Conservation (phyloP, 2,329 filamentous ascomycete genomes). For the Diaporthe sp. region DNA sequence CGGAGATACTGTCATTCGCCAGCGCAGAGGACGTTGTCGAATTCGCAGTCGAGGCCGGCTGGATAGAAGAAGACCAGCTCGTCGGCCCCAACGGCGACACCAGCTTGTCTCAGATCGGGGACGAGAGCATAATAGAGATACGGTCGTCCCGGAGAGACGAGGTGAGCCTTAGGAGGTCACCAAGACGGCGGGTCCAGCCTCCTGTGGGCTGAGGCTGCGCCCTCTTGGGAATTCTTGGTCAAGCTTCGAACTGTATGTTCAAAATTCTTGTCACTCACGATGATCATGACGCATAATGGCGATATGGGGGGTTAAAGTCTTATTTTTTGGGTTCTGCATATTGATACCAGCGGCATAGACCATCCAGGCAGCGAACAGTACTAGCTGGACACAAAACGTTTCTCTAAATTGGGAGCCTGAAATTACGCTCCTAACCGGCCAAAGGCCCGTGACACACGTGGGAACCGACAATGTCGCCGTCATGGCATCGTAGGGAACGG, state of each 20-base stretch:
- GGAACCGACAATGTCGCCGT: neutral
- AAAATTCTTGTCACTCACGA: neutral
- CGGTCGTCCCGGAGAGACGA: conserved; percentile 24
- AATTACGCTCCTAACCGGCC: neutral
- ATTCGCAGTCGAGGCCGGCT: conserved; percentile 68
- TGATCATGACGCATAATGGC: conserved; percentile 2
- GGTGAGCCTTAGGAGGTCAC: conserved; percentile 35
- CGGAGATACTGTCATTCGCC: conserved; percentile 60
- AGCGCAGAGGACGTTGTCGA: conserved; percentile 66
- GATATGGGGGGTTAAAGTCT: neutral
- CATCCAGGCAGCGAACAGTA: neutral
- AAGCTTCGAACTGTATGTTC: neutral
- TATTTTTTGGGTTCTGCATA: neutral
- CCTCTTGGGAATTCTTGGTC: neutral
- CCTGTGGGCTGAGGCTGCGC: conserved; percentile 1
- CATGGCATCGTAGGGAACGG: too few species aligned
- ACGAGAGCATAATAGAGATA: conserved; percentile 36
- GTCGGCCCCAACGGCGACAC: conserved; percentile 36
- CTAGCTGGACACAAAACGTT: neutral
- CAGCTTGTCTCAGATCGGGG: conserved; percentile 35
- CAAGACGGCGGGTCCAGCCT: conserved; percentile 31
- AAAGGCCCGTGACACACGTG: accelerated
- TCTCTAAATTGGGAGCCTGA: too few species aligned
- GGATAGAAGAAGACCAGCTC: conserved; percentile 65
- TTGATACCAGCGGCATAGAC: conserved; percentile 20